Conservation (phyloP, 257 asterid species). For the Fraxinus pennsylvanica region DNA sequence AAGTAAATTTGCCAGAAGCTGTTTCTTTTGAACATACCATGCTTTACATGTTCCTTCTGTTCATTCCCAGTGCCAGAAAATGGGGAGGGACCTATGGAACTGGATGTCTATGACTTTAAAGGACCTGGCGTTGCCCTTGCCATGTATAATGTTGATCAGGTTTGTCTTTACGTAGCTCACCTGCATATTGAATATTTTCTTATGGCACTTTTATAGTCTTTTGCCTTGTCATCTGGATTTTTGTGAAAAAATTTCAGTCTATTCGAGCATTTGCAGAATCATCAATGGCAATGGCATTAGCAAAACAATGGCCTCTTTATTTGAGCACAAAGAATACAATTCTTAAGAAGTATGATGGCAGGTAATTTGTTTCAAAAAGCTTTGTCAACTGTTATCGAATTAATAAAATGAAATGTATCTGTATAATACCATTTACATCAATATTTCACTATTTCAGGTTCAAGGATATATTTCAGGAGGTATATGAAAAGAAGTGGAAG, state of each 20-base stretch:
- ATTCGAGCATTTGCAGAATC: slow-evolving; percentile 91
- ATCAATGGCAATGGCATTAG: slow-evolving; percentile 84
- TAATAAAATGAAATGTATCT: slow-evolving; percentile 4
- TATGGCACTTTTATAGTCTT: slow-evolving; percentile 10
- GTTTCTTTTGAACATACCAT: not conserved
- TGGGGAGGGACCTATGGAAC: slow-evolving; percentile 62
- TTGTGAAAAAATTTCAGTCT: slow-evolving; percentile 50
- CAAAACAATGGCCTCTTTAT: slow-evolving; percentile 90
- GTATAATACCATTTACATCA: not conserved
- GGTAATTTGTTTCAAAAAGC: slow-evolving; percentile 43
- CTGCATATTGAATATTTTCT: slow-evolving; percentile 13
- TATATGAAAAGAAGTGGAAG: slow-evolving; percentile 83
- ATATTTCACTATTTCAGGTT: slow-evolving; percentile 47
- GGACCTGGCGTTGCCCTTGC: slow-evolving; percentile 94
- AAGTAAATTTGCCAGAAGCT: slow-evolving; percentile 7
- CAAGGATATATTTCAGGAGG: slow-evolving; percentile 90
- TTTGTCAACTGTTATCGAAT: not conserved
- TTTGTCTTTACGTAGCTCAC: slow-evolving; percentile 31
- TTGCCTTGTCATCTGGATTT: slow-evolving; percentile 2
- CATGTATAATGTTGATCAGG: slow-evolving; percentile 89
- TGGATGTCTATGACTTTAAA: slow-evolving; percentile 69
- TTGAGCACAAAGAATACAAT: slow-evolving; percentile 91
- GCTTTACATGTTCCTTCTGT: slow-evolving; percentile 6
- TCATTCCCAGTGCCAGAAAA: slow-evolving; percentile 61
- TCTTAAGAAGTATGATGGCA: slow-evolving; percentile 90